phyloP scores from a whole-genome alignment of 495 filamentous ascomycete genomes.

The Xylaria palmicola region DNA sequence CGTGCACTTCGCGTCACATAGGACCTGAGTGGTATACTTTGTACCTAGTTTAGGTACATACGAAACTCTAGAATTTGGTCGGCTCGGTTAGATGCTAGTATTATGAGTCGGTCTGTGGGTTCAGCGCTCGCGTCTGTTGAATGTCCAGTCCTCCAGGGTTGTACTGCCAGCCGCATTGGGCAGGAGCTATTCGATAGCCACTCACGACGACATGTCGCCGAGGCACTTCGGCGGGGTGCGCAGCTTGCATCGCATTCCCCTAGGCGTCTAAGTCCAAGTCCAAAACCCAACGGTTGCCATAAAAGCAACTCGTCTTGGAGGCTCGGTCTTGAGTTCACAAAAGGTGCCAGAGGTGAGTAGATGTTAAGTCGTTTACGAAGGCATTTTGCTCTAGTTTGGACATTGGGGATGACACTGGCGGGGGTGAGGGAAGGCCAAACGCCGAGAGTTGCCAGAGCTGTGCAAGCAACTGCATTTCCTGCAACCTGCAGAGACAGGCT shows the following conservation, averaged over 20 bases:
- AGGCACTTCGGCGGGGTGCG: neutral
- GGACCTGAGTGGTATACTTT: constrained; percentile 13
- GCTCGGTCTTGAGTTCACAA: too few relatives aligned
- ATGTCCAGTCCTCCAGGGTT: neutral
- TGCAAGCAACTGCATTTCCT: constrained; percentile 1
- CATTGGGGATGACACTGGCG: neutral
- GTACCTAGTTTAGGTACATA: constrained; percentile 4
- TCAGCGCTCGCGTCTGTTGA: neutral
- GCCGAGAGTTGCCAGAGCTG: neutral
- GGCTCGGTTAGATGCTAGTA: neutral
- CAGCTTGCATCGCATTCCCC: neutral
- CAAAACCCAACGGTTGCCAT: neutral
- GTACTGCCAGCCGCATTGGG: neutral
- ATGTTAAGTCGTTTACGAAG: neutral
- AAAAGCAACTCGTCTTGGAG: neutral
- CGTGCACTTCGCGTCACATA: constrained; percentile 4
- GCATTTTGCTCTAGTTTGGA: neutral
- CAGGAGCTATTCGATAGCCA: constrained; percentile 4
- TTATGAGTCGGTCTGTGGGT: neutral
- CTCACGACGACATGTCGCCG: neutral
- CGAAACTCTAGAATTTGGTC: neutral
- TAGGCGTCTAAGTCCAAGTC: neutral
- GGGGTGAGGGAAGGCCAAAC: neutral
- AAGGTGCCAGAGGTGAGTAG: too few relatives aligned
- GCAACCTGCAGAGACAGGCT: neutral